Conservation (phyloP, 202 grass and related monocot genomes). For the Eragrostis tef region DNA sequence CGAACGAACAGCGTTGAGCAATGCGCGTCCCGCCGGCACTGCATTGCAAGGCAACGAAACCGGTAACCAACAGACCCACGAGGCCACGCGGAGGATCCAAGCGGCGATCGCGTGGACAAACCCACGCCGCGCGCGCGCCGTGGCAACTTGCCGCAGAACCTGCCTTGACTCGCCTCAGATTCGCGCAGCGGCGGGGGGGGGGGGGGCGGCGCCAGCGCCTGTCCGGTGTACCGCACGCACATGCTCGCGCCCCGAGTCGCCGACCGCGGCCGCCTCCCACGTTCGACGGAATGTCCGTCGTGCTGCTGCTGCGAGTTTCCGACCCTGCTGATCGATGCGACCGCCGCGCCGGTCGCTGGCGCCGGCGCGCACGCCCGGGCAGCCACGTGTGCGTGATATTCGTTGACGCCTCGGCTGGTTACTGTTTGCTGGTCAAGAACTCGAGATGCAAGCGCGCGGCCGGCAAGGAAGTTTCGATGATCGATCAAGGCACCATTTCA, state of each 20-base stretch:
- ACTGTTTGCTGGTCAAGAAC: no score
- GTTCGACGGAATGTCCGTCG: not conserved
- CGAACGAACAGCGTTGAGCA: not conserved
- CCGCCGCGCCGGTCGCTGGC: not conserved
- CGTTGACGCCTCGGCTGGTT: not conserved
- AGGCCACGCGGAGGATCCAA: no score
- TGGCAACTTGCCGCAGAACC: no score
- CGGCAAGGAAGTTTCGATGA: no score
- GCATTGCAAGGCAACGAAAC: not conserved
- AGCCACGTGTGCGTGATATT: not conserved
- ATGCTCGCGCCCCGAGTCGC: not conserved
- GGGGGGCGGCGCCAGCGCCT: no score
- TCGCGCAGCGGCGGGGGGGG: no score
- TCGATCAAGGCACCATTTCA: not conserved
- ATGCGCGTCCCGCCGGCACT: not conserved
- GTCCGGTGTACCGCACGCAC: conserved; percentile 1
- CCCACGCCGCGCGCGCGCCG: no score
- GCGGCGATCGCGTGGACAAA: no score
- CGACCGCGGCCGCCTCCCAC: conserved; percentile 28
- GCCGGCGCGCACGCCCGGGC: not conserved
- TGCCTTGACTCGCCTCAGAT: not conserved
- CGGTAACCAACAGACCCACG: no score
- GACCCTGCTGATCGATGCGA: no score
- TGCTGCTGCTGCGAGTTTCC: not conserved
- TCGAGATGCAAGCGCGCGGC: not conserved